Evolutionary conservation across 148 eudicot species (phyloP).

Genomic region (Rhododendron henanense): DNA sequence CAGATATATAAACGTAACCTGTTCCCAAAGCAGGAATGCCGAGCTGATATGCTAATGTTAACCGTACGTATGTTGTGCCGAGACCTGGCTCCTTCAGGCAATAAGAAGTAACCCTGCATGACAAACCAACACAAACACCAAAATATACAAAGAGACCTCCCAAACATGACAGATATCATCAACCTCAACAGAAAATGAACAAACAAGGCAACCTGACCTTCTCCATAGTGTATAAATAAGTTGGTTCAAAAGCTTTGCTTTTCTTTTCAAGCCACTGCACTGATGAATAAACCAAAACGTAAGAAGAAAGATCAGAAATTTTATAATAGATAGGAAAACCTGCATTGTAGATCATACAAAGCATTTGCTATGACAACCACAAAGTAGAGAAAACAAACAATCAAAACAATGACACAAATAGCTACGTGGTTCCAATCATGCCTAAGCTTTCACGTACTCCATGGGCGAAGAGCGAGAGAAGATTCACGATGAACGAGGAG

Average conservation of each 20-base stretch:
- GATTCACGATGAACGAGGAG: background rate
- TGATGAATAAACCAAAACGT: conserved; percentile 40
- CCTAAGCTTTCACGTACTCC: background rate
- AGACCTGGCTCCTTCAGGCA: conserved; percentile 87
- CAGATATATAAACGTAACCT: conserved; percentile 33
- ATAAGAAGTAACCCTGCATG: conserved; percentile 77
- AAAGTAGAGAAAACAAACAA: background rate
- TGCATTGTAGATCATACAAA: background rate
- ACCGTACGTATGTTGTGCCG: conserved; percentile 64
- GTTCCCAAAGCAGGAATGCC: conserved; percentile 93
- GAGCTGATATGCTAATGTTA: conserved; percentile 89
- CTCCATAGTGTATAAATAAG: conserved; percentile 84
- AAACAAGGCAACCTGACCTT: conserved; percentile 42
- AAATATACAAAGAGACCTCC: background rate
- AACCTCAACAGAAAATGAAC: background rate
- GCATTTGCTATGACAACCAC: background rate
- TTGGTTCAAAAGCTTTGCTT: conserved; percentile 86
- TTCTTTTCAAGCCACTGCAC: conserved; percentile 93
- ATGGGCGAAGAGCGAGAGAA: background rate
- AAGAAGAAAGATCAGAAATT: conserved; percentile 9
- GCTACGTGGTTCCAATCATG: background rate
- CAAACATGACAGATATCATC: background rate
- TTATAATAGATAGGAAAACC: background rate
- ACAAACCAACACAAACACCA: conserved; percentile 7
- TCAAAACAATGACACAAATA: background rate